phyloP scores from a whole-genome alignment of 2,329 filamentous ascomycete species.

The Sphaerulina populicola region DNA sequence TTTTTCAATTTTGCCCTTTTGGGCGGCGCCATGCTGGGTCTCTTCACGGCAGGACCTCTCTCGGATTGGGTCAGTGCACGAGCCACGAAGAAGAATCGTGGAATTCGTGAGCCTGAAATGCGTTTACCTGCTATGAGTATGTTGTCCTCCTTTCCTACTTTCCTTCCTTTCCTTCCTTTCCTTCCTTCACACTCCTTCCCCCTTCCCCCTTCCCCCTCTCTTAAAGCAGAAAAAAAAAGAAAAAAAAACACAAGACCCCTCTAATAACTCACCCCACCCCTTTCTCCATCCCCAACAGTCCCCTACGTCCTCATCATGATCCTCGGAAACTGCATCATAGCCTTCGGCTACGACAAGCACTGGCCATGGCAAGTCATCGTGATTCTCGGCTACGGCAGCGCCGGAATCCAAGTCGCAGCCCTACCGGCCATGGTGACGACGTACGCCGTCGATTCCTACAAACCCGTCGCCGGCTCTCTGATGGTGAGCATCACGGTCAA shows the following conservation, averaged over 20 bases:
- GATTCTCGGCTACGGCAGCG: constrained; percentile 50
- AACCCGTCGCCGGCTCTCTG: constrained; percentile 52
- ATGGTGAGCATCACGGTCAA: constrained; percentile 56
- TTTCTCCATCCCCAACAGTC: constrained; percentile 34
- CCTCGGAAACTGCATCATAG: constrained; percentile 49
- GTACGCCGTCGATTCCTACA: constrained; percentile 57
- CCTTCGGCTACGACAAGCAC: constrained; percentile 32
- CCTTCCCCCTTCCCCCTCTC: not conserved
- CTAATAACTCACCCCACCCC: not conserved
- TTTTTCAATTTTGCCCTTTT: constrained; percentile 53
- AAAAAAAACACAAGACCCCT: too few relatives aligned
- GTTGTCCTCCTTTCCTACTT: not conserved
- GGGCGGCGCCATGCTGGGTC: constrained; percentile 47
- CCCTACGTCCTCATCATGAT: constrained; percentile 51
- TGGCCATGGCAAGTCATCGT: constrained; percentile 50
- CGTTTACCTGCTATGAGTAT: constrained; percentile 41
- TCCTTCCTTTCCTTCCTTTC: not conserved
- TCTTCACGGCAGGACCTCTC: constrained; percentile 48
- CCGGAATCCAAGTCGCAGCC: constrained; percentile 53
- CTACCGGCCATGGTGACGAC: constrained; percentile 52
- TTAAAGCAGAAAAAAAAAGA: too few relatives aligned
- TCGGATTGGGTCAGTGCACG: constrained; percentile 50
- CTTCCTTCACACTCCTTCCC: too few relatives aligned
- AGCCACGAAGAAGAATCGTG: constrained; percentile 46
- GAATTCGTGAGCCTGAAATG: constrained; percentile 53